Evolutionary conservation across 2,329 filamentous ascomycete species (phyloP), one percentile per base, ranked within the genome.

Genomic region (Trichophyton benhamiae): DNA sequence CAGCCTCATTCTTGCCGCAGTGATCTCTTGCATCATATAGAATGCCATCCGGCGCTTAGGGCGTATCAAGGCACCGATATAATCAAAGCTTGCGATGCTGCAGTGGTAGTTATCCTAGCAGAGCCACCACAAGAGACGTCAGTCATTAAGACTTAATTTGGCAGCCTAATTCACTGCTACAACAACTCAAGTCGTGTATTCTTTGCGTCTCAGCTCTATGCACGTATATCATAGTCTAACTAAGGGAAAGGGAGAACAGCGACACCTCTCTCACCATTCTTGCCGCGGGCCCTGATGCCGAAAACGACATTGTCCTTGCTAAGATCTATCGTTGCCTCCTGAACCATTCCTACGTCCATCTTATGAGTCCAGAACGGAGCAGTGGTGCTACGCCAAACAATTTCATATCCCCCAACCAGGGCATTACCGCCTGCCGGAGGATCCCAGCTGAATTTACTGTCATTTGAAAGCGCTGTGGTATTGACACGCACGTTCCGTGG

Each of bases 241-340:
- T 17, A 33, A 30, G 61, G 61, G 55, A 62, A 62, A 20, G 61
- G 61, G 33, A 60, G 52, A 60, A 62, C 61, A 9, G 61, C 61
- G 36, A 62, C 61, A 8, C 58, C 61, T 48, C 61, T 57, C 61
- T 62, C 61, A 8, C 61, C 61, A 30, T 62, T 62, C 33, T 60
- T 62, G 15, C 61, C 61, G 22, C 61, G 48, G 17, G 61, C 61
- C 13, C 61, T 48, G 30, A 62, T 42, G 13, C 61, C 61, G 57
- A 62, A 62, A 25, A 62, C 42, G 30, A 62, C 61, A 62, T 62
- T 62, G 25, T 62, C 61, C 52, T 62, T 62, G 27, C 61, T 62
- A 46, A 62, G 17, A 13, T 62, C 61, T 46, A 62, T 27, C 9
- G 57, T 62, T 15, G 58, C 61, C 33, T 57, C 58, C 36, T 27